Evolutionary conservation across 2,329 filamentous ascomycete genomes (phyloP).

Genomic region (Talaromyces sp.): DNA sequence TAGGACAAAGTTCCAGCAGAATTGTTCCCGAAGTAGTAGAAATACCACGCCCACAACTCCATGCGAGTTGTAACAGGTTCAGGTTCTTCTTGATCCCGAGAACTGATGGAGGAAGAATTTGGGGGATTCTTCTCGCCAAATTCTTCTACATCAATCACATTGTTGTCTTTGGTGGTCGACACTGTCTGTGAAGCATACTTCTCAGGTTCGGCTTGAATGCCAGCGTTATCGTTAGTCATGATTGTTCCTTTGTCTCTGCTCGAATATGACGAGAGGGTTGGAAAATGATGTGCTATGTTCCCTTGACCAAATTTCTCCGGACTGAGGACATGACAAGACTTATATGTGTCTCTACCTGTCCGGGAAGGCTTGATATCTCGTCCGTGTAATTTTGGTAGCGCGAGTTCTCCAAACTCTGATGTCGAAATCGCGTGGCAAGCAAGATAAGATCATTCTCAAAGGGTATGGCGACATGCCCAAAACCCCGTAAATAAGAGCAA

Average conservation of each 20-base stretch:
- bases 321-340: background rate
- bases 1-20: constrained; percentile 7
- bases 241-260: background rate
- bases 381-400: background rate
- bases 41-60: constrained; percentile 6
- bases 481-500: background rate
- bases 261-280: background rate
- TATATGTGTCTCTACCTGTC: background rate
- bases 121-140: background rate
- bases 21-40: constrained; percentile 7
- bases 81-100: background rate
- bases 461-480: background rate
- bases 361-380: background rate
- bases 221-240: background rate
- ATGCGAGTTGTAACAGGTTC: constrained; percentile 2
- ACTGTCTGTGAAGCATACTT: background rate
- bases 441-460: background rate
- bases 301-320: background rate
- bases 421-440: background rate
- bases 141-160: background rate
- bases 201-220: background rate
- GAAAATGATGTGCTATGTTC: background rate
- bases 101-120: background rate
- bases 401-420: background rate
- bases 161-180: constrained; percentile 7